Conservation (phyloP, 805 yeast genomes). For the Myxozyma mucilagina region DNA sequence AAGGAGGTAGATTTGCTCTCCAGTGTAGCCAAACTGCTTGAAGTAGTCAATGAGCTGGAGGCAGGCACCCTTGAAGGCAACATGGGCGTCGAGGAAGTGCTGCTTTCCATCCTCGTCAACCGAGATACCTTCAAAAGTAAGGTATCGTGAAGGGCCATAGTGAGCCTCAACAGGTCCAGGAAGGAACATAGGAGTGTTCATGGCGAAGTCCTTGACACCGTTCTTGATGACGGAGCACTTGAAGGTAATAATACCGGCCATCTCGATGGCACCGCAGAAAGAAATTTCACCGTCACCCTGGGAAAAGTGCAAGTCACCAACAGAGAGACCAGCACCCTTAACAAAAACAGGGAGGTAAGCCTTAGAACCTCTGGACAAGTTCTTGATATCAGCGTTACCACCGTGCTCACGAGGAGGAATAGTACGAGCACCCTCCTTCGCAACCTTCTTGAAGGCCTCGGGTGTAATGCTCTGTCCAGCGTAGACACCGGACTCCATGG, state of each 20-base stretch:
- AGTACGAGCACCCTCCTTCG: slow-evolving; percentile 52
- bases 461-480: slow-evolving; percentile 45
- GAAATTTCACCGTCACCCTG: slow-evolving; percentile 58
- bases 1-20: slow-evolving; percentile 51
- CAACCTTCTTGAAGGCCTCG: slow-evolving; percentile 40
- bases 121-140: slow-evolving; percentile 56
- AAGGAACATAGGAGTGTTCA: slow-evolving; percentile 51
- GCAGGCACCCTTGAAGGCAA: slow-evolving; percentile 55
- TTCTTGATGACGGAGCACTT: slow-evolving; percentile 46
- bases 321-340: slow-evolving; percentile 49
- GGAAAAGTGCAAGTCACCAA: slow-evolving; percentile 54
- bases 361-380: slow-evolving; percentile 52
- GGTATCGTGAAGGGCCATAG: slow-evolving; percentile 51
- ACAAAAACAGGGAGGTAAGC: slow-evolving; percentile 52
- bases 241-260: slow-evolving; percentile 52
- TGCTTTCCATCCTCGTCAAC: slow-evolving; percentile 53
- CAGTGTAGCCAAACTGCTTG: slow-evolving; percentile 52
- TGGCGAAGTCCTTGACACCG: slow-evolving; percentile 46
- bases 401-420: slow-evolving; percentile 55
- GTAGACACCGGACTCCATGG: slow-evolving; percentile 43
- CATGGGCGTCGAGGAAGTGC: slow-evolving; percentile 49
- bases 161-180: slow-evolving; percentile 53
- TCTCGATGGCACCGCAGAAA: slow-evolving; percentile 57
- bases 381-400: slow-evolving; percentile 56
- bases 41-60: slow-evolving; percentile 52